phyloP scores from a whole-genome alignment of 352 stramenopile genomes.

The Phytophthora aleatoria region DNA sequence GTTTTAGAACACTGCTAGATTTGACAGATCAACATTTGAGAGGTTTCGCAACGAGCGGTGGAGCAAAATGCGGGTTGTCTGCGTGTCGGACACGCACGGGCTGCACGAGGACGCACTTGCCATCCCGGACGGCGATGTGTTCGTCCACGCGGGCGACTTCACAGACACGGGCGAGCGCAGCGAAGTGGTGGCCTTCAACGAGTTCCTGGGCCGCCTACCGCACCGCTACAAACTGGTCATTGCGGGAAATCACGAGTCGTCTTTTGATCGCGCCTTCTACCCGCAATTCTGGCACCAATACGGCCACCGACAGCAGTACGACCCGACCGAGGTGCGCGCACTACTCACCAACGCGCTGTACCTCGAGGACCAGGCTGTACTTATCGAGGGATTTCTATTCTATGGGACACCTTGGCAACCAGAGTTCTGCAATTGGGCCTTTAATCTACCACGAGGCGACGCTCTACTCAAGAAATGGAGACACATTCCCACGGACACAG shows the following conservation, averaged over 20 bases:
- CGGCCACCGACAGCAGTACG: conserved; percentile 65
- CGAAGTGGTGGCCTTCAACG: conserved; percentile 74
- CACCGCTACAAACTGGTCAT: conserved; percentile 83
- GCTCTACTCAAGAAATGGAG: conserved; percentile 51
- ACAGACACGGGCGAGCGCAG: conserved; percentile 70
- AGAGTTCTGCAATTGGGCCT: conserved; percentile 87
- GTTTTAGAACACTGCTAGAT: too few species aligned
- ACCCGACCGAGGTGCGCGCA: conserved; percentile 69
- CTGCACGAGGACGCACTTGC: conserved; percentile 70
- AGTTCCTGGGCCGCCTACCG: conserved; percentile 65
- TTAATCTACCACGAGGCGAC: conserved; percentile 65
- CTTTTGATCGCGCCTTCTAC: conserved; percentile 76
- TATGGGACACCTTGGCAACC: conserved; percentile 85
- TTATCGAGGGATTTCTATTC: conserved; percentile 77
- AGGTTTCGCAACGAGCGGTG: too few species aligned
- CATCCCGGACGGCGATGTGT: conserved; percentile 78
- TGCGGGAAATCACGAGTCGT: conserved; percentile 85
- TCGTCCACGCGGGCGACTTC: conserved; percentile 92
- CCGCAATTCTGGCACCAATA: conserved; percentile 74
- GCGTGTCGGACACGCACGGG: conserved; percentile 79
- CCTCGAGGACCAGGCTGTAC: conserved; percentile 72
- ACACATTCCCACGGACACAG: conserved; percentile 60
- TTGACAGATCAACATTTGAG: too few species aligned
- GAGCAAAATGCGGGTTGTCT: conserved; percentile 60
- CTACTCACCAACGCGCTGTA: conserved; percentile 81